Evolutionary conservation across 2,329 filamentous ascomycete species (phyloP).

Genomic region (Penicillium rolfsii): DNA sequence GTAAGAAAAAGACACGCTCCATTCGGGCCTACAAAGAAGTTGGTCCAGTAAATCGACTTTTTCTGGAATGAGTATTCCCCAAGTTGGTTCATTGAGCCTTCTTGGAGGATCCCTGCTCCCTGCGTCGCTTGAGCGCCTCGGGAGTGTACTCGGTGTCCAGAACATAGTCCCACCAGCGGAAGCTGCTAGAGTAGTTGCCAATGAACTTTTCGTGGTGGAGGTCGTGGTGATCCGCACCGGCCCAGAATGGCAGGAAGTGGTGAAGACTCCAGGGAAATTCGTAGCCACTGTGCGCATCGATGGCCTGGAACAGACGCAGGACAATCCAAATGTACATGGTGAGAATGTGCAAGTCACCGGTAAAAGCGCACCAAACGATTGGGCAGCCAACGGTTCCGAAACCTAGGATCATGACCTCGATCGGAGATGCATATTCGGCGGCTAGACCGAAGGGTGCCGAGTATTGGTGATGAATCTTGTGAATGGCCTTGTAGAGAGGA

Average conservation of each 20-base stretch:
- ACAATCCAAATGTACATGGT: conserved; percentile 99
- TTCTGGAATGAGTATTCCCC: not conserved
- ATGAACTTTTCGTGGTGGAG: conserved; percentile 98
- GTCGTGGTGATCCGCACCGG: conserved; percentile 94
- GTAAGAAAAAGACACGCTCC: not conserved
- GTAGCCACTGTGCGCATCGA: conserved; percentile 96
- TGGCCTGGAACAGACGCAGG: conserved; percentile 91
- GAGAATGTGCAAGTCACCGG: conserved; percentile 85
- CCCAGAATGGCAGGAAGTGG: conserved; percentile 97
- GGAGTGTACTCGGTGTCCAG: conserved; percentile 92
- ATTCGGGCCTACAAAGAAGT: not conserved
- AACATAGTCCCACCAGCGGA: conserved; percentile 97
- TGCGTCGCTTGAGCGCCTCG: conserved; percentile 80
- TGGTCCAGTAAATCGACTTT: not conserved
- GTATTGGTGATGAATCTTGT: conserved; percentile 99
- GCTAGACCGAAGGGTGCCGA: conserved; percentile 95
- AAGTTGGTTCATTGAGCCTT: conserved; percentile 33
- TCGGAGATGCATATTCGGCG: conserved; percentile 95
- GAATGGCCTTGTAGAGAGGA: conserved; percentile 91
- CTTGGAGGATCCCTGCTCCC: conserved; percentile 57
- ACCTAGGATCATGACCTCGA: conserved; percentile 94
- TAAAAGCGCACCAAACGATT: conserved; percentile 80
- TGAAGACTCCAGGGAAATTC: conserved; percentile 98
- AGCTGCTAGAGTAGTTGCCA: conserved; percentile 96
- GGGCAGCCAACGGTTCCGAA: conserved; percentile 82